Evolutionary conservation across 2,329 filamentous ascomycete genomes (phyloP).

Genomic region (Chaetomiaceae sp.): DNA sequence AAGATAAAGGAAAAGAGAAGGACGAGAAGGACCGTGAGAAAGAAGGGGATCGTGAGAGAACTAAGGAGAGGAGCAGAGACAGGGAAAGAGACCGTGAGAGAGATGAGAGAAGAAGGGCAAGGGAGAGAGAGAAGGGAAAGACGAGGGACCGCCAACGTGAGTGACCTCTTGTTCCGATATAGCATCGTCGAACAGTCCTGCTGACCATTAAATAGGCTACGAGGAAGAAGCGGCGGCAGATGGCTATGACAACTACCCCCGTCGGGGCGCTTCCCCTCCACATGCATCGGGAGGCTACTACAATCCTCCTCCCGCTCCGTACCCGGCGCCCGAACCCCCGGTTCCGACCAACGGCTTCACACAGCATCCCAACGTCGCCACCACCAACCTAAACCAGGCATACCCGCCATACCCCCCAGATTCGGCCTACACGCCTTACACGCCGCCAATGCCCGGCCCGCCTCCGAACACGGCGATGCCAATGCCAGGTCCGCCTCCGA

Average conservation of each 20-base stretch:
- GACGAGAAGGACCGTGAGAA: conserved; percentile 24
- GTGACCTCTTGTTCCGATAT: conserved; percentile 11
- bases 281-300: conserved; percentile 50
- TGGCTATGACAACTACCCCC: conserved; percentile 33
- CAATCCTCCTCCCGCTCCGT: conserved; percentile 15
- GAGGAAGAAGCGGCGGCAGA: conserved; percentile 34
- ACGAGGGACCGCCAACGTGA: conserved; percentile 34
- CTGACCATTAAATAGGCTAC: conserved; percentile 30
- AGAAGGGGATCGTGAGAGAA: conserved; percentile 27
- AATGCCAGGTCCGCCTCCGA: conserved; percentile 12
- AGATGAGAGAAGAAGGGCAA: conserved; percentile 33
- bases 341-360: conserved; percentile 30
- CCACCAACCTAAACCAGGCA: conserved; percentile 30
- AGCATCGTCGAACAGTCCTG: neutral
- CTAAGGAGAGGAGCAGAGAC: conserved; percentile 33
- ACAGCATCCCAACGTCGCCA: conserved; percentile 35
- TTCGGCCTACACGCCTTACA: conserved; percentile 31
- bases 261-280: conserved; percentile 42
- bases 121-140: conserved; percentile 30
- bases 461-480: conserved; percentile 27
- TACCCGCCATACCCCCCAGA: conserved; percentile 31
- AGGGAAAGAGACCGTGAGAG: conserved; percentile 34
- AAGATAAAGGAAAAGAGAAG: conserved; percentile 36
- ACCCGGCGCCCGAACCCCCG: conserved; percentile 14
- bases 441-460: conserved; percentile 35